Conservation (phyloP, 2,329 filamentous ascomycete species). For the Aspergillus latus region DNA sequence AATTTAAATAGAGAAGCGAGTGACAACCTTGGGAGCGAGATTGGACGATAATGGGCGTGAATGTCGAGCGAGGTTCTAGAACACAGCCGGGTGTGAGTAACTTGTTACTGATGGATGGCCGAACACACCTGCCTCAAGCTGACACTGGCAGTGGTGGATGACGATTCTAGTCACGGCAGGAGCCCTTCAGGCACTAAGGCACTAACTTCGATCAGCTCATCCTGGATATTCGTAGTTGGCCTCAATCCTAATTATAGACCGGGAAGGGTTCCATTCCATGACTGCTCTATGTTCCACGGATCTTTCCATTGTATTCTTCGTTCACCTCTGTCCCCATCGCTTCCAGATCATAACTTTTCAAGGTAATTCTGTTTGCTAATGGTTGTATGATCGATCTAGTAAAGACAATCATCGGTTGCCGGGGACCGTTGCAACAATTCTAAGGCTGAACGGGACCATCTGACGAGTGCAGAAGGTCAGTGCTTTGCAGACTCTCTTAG, state of each 20-base stretch:
- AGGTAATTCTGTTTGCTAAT: neutral
- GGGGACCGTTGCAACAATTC: neutral
- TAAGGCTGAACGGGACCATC: neutral
- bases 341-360: neutral
- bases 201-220: neutral
- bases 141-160: neutral
- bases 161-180: conserved; percentile 9
- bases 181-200: neutral
- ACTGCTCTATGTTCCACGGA: neutral
- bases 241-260: neutral
- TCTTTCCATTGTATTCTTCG: neutral
- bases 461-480: neutral
- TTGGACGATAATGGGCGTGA: conserved; percentile 1
- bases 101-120: neutral
- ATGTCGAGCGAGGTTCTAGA: conserved; percentile 19
- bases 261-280: neutral
- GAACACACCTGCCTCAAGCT: conserved; percentile 1
- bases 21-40: conserved; percentile 4
- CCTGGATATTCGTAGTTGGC: neutral
- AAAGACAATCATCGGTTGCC: neutral
- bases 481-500: neutral
- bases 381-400: neutral
- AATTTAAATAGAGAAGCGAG: neutral
- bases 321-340: neutral
- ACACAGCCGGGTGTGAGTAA: neutral